phyloP scores from a whole-genome alignment of 805 yeast species.

The Saturnispora gosingensis region DNA sequence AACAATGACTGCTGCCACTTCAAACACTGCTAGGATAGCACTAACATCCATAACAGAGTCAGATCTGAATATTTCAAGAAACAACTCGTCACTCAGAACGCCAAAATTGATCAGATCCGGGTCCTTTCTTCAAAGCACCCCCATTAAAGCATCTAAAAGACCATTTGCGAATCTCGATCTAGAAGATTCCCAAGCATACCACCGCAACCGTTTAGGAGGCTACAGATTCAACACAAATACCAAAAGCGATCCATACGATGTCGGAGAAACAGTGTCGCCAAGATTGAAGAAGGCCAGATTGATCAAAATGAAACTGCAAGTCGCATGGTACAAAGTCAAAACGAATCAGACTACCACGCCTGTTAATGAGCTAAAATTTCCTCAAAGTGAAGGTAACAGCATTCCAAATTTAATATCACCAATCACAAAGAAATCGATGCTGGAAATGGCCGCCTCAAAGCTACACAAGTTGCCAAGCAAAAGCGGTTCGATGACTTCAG shows the following conservation, averaged over 20 bases:
- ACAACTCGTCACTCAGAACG: neutral
- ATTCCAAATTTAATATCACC: neutral
- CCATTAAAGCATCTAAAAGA: neutral
- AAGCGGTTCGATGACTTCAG: neutral
- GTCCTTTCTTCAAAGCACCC: conserved; percentile 5
- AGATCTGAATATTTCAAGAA: conserved; percentile 16
- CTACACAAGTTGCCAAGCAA: neutral
- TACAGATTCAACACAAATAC: neutral
- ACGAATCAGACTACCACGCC: conserved; percentile 37
- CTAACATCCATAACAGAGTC: conserved; percentile 17
- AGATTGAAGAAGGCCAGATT: conserved; percentile 30
- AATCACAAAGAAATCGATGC: conserved; percentile 1
- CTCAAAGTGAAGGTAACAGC: neutral
- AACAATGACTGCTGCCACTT: neutral
- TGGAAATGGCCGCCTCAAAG: conserved; percentile 5
- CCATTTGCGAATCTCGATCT: neutral
- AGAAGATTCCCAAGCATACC: neutral
- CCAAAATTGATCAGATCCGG: neutral
- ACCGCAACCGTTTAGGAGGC: neutral
- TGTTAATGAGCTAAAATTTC: conserved; percentile 24
- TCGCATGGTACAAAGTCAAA: conserved; percentile 44
- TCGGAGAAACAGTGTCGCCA: conserved; percentile 15
- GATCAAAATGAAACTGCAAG: conserved; percentile 37
- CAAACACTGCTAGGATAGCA: conserved; percentile 17
- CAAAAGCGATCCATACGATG: conserved; percentile 3